Percentiles rank a stretch among this genome's conserved stretches.
phyloP scores from a whole-genome alignment of 2,329 filamentous ascomycete species.

The Clarireedia paspali region DNA sequence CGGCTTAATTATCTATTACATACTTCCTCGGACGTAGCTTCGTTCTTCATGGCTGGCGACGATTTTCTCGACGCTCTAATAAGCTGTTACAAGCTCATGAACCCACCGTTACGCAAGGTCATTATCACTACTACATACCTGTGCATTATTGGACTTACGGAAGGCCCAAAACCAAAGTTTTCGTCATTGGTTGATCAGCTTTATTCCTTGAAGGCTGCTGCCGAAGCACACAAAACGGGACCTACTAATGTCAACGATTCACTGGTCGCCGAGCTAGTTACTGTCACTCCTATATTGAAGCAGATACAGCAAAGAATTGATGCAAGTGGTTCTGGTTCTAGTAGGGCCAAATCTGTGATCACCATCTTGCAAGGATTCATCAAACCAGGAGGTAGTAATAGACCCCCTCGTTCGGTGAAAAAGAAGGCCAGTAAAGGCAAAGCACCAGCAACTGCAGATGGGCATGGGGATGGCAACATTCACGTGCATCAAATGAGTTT shows the following conservation, averaged over 20 bases:
- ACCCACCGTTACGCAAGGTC: conserved; percentile 54
- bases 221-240: conserved; percentile 53
- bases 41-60: conserved; percentile 70
- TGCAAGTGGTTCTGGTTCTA: conserved; percentile 40
- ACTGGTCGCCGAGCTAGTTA: conserved; percentile 75
- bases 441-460: conserved; percentile 48
- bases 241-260: conserved; percentile 55
- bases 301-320: conserved; percentile 51
- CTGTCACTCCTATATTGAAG: conserved; percentile 66
- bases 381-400: conserved; percentile 44
- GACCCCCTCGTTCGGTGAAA: conserved; percentile 40
- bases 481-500: conserved; percentile 79
- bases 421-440: conserved; percentile 5
- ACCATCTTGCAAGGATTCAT: conserved; percentile 52
- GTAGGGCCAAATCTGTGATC: conserved; percentile 53
- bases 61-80: conserved; percentile 78
- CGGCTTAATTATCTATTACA: conserved; percentile 57
- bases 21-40: conserved; percentile 47
- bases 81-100: conserved; percentile 56
- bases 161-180: conserved; percentile 58
- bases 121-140: conserved; percentile 70
- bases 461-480: conserved; percentile 17
- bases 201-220: conserved; percentile 68
- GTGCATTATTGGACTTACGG: conserved; percentile 62
- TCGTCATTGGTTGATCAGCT: conserved; percentile 76